Conservation (phyloP, 2,329 filamentous ascomycete genomes). For the Ophiostoma ulmi region DNA sequence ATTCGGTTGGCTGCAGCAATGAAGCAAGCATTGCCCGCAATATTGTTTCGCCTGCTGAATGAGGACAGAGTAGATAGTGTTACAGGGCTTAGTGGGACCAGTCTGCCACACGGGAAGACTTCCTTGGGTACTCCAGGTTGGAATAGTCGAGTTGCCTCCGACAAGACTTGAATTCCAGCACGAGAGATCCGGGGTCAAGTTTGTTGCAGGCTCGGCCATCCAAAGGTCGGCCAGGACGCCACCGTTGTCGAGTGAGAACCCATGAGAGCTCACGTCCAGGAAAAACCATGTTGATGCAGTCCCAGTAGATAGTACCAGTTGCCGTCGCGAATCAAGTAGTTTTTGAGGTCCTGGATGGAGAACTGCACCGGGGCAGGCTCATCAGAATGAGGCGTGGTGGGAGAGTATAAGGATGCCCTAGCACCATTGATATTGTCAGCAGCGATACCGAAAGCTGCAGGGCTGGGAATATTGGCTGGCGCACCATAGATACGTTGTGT, state of each 20-base stretch:
- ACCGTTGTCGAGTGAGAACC: slow-evolving; percentile 47
- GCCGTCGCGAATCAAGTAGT: slow-evolving; percentile 46
- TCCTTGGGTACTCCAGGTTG: slow-evolving; percentile 38
- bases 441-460: background rate
- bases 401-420: slow-evolving; percentile 32
- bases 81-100: slow-evolving; percentile 45
- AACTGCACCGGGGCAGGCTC: slow-evolving; percentile 45
- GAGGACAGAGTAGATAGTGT: slow-evolving; percentile 49
- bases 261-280: slow-evolving; percentile 54
- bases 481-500: slow-evolving; percentile 55
- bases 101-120: slow-evolving; percentile 47
- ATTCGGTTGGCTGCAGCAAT: slow-evolving; percentile 46
- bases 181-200: slow-evolving; percentile 37
- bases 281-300: slow-evolving; percentile 50
- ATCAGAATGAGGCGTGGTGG: slow-evolving; percentile 28
- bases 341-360: slow-evolving; percentile 44
- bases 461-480: slow-evolving; percentile 31
- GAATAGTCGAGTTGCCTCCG: slow-evolving; percentile 43
- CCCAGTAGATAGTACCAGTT: slow-evolving; percentile 44
- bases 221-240: slow-evolving; percentile 42
- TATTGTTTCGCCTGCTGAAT: slow-evolving; percentile 51
- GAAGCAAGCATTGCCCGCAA: slow-evolving; percentile 47
- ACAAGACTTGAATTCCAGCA: slow-evolving; percentile 46
- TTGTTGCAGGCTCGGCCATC: slow-evolving; percentile 36
- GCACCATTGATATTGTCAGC: slow-evolving; percentile 9